A percentile compares a stretch with the other conserved stretches of the same genome.
phyloP scores from a whole-genome alignment of 2,329 filamentous ascomycete genomes.

The Cladosporium sphaerospermum region DNA sequence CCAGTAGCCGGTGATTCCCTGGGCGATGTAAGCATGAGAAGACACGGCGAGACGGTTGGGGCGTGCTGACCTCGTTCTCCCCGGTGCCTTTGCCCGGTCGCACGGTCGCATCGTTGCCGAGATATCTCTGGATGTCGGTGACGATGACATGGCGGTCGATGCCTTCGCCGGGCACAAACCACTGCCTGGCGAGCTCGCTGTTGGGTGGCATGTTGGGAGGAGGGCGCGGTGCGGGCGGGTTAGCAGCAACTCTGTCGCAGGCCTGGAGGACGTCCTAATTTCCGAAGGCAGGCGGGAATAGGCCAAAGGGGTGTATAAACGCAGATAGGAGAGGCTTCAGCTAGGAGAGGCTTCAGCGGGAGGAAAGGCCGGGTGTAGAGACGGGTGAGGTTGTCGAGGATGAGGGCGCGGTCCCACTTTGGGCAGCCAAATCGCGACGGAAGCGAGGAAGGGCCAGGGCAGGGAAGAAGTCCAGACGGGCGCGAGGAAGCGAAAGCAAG shows the following conservation, averaged over 20 bases:
- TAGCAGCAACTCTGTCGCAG: background rate
- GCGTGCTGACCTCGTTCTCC: constrained; percentile 37
- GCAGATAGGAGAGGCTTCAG: background rate
- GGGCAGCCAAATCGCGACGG: constrained; percentile 11
- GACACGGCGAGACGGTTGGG: background rate
- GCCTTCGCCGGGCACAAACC: constrained; percentile 45
- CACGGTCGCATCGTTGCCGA: constrained; percentile 46
- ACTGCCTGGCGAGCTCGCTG: constrained; percentile 36
- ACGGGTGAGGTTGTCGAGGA: background rate
- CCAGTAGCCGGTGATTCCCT: constrained; percentile 45
- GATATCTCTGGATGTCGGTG: constrained; percentile 47
- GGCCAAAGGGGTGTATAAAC: background rate
- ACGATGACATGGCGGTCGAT: constrained; percentile 48
- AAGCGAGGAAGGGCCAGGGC: constrained; percentile 2
- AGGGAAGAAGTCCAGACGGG: background rate
- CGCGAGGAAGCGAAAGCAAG: background rate
- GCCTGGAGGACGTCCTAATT: background rate
- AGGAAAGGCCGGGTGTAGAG: background rate
- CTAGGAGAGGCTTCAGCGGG: background rate
- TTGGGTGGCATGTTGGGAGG: constrained; percentile 21
- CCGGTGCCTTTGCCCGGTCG: constrained; percentile 41
- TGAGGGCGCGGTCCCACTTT: constrained; percentile 5
- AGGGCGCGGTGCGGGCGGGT: background rate
- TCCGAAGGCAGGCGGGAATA: background rate
- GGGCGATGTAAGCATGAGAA: constrained; percentile 16